Percentiles rank a stretch among this genome's conserved stretches.
phyloP scores from a whole-genome alignment of 1,284 basidiomycete species.

The Cryptococcus hybrid region DNA sequence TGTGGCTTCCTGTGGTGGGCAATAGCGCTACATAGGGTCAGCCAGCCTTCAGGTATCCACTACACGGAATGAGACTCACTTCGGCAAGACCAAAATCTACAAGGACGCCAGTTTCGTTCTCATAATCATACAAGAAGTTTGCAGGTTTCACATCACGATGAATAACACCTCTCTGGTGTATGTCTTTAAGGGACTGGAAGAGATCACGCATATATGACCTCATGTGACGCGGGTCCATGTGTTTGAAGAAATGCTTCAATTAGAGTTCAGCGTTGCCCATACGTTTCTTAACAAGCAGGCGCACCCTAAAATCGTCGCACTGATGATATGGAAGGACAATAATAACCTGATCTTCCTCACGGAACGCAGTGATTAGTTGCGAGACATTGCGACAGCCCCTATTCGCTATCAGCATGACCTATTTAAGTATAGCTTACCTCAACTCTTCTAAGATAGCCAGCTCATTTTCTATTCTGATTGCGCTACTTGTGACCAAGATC shows the following conservation, averaged over 20 bases:
- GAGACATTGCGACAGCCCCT: slow-evolving; percentile 80
- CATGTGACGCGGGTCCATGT: slow-evolving; percentile 54
- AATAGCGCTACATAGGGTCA: slow-evolving; percentile 40
- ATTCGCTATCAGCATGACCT: slow-evolving; percentile 38
- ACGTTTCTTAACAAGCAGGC: slow-evolving; percentile 30
- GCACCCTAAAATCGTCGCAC: slow-evolving; percentile 88
- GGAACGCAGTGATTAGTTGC: slow-evolving; percentile 92
- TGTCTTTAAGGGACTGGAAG: slow-evolving; percentile 83
- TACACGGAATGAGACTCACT: slow-evolving; percentile 54
- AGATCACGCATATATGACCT: slow-evolving; percentile 89
- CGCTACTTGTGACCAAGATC: slow-evolving; percentile 95
- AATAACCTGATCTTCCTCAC: slow-evolving; percentile 88
- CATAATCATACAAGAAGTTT: slow-evolving; percentile 93
- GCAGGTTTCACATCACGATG: slow-evolving; percentile 99
- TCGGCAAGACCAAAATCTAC: slow-evolving; percentile 96
- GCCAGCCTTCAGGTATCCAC: background rate
- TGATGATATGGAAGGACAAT: slow-evolving; percentile 92
- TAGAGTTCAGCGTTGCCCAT: background rate
- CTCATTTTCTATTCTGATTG: slow-evolving; percentile 90
- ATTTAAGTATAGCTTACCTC: slow-evolving; percentile 33
- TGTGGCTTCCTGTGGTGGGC: slow-evolving; percentile 46
- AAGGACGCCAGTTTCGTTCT: slow-evolving; percentile 76
- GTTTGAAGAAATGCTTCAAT: slow-evolving; percentile 46
- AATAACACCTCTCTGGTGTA: slow-evolving; percentile 84
- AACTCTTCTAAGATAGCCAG: slow-evolving; percentile 84